phyloP scores from a whole-genome alignment of 2,329 filamentous ascomycete species.

The Malbranchea cinnamomea region DNA sequence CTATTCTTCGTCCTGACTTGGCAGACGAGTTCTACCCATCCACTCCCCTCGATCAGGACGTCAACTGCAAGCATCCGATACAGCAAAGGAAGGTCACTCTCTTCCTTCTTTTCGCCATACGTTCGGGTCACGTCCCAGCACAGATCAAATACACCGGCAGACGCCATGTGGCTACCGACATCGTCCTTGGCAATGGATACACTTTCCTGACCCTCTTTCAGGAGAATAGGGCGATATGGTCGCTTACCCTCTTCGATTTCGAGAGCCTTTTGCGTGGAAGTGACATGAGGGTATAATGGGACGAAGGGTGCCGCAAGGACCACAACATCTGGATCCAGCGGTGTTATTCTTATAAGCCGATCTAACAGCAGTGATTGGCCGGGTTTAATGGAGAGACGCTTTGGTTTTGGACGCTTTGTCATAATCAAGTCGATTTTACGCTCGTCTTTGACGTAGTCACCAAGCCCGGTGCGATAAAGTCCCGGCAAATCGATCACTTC shows the following conservation, averaged over 20 bases:
- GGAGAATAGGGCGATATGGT: constrained; percentile 43
- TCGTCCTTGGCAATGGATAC: constrained; percentile 48
- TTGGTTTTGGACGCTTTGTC: constrained; percentile 57
- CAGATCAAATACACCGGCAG: constrained; percentile 61
- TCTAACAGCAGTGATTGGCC: constrained; percentile 72
- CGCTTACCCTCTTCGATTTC: constrained; percentile 53
- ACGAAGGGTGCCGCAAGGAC: constrained; percentile 81
- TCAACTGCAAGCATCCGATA: constrained; percentile 71
- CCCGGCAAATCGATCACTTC: constrained; percentile 91
- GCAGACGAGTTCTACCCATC: constrained; percentile 78
- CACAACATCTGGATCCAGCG: constrained; percentile 46
- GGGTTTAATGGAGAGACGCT: constrained; percentile 57
- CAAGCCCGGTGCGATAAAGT: constrained; percentile 57
- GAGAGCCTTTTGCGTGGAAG: constrained; percentile 64
- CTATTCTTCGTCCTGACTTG: constrained; percentile 52
- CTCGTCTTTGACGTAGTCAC: constrained; percentile 52
- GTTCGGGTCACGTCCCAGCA: constrained; percentile 70
- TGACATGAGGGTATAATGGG: constrained; percentile 60
- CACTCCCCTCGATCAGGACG: constrained; percentile 78
- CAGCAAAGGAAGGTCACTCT: constrained; percentile 47
- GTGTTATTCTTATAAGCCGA: constrained; percentile 77
- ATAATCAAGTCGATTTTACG: constrained; percentile 59
- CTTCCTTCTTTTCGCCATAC: constrained; percentile 54
- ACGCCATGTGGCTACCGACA: constrained; percentile 42
- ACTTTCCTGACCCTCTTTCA: no score